Evolutionary conservation across 176 grass and related monocot species (phyloP).

Genomic region (Cocos nucifera): DNA sequence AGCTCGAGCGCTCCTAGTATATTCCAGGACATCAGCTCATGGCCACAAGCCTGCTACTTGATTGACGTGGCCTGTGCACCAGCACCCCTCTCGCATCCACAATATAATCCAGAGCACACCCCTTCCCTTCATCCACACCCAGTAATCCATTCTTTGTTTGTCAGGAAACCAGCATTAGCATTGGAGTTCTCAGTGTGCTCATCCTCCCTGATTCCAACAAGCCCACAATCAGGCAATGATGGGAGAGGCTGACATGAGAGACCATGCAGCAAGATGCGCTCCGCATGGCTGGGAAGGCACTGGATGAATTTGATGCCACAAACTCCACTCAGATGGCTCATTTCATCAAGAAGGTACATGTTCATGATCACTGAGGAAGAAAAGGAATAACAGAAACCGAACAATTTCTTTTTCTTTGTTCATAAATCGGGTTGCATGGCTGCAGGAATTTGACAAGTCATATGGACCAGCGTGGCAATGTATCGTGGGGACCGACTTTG

Average conservation of each 20-base stretch:
- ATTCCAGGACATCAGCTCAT: background rate
- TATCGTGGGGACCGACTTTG: slow-evolving; percentile 47
- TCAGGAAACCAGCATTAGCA: slow-evolving; percentile 1
- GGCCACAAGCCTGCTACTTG: background rate
- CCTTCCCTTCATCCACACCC: background rate
- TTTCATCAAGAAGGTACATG: slow-evolving; percentile 50
- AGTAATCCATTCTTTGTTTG: background rate
- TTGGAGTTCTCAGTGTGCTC: background rate
- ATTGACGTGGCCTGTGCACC: background rate
- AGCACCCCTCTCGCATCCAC: background rate
- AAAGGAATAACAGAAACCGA: background rate
- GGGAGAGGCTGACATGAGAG: slow-evolving; percentile 44
- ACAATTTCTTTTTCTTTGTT: background rate
- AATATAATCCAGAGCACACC: slow-evolving; percentile 3
- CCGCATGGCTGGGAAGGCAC: slow-evolving; percentile 35
- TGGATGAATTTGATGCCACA: slow-evolving; percentile 39
- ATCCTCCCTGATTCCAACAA: background rate
- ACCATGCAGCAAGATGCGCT: slow-evolving; percentile 40
- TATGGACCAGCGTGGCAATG: slow-evolving; percentile 49
- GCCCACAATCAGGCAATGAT: slow-evolving; percentile 29
- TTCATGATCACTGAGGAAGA: background rate
- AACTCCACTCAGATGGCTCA: slow-evolving; percentile 40
- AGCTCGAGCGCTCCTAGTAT: background rate
- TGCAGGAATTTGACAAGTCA: slow-evolving; percentile 41
- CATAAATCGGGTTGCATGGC: background rate